Evolutionary conservation across 2,329 filamentous ascomycete genomes (phyloP), one percentile per base, ranked within the genome.

Genomic region (Aspergillus sp.): DNA sequence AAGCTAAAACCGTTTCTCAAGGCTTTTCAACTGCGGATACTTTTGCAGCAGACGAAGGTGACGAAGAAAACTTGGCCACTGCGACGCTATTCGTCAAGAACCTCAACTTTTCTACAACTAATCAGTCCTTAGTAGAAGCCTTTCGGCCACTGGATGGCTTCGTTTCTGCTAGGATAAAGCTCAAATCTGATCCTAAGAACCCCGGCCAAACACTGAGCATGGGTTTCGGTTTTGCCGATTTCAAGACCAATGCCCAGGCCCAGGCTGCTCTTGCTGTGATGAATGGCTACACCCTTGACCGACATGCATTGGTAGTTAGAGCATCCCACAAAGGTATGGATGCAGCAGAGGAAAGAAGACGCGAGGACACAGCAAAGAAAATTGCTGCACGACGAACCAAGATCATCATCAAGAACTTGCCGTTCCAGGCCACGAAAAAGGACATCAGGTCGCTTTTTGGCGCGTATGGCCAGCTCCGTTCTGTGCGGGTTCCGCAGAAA

Each of bases 361-460:
- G 88, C 65, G 89, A 93, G 64, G 92, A 98, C 70, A 86, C 84
- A 63, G 87, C 89, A 51, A 96, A 92, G 82, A 96, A 93, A 75
- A 78, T 85, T 51, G 87, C 90, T 22, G 84, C 84, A 15, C 86
- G 87, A 71, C 85, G 86, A 65, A 97, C 93, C 48, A 98, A 98
- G 83, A 89, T 99, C 70, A 88, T 98, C 76, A 89, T 99, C 80
- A 99, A 98, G 82, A 99, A 99, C 80, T 79, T 99, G 75, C 93
- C 95, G 19, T 99, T 99, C 79, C 91, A 98, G 79, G 89, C 90
- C 49, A 89, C 87, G 54, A 97, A 96, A 80, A 95, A 96, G 75
- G 95, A 99, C 73, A 83, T 99, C 58, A 86, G 91, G 62, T 82
- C 89, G 54, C 82, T 98, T 42, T 93, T 98, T 73, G 87, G 90